phyloP scores from a whole-genome alignment of 192 early-diverging fungal species.

The Coemansia sp. region DNA sequence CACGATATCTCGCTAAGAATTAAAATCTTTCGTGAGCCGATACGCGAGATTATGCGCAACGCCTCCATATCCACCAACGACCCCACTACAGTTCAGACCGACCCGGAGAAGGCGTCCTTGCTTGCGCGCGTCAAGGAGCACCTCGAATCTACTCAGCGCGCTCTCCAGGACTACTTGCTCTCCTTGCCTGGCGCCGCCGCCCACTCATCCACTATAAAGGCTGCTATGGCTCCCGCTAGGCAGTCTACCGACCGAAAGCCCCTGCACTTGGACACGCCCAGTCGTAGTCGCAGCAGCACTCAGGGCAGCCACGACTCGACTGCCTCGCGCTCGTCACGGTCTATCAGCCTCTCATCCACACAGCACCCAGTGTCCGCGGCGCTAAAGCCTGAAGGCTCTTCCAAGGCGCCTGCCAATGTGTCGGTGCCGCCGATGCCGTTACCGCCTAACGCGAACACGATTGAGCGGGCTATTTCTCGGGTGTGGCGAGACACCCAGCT shows the following conservation, averaged over 20 bases:
- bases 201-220: neutral
- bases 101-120: neutral
- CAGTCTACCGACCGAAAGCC: neutral
- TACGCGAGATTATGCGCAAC: constrained; percentile 40
- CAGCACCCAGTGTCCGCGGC: neutral
- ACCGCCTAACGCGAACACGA: neutral
- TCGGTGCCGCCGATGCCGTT: neutral
- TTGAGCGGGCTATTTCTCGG: constrained; percentile 18
- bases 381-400: neutral
- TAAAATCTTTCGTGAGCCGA: constrained; percentile 37
- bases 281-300: constrained; percentile 35
- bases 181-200: constrained; percentile 21
- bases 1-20: constrained; percentile 37
- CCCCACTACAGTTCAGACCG: neutral
- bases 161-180: constrained; percentile 28
- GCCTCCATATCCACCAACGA: constrained; percentile 4
- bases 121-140: constrained; percentile 30
- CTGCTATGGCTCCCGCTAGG: constrained; percentile 1
- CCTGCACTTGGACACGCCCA: neutral
- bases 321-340: constrained; percentile 15
- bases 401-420: neutral
- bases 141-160: constrained; percentile 26
- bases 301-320: constrained; percentile 32
- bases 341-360: constrained; percentile 16
- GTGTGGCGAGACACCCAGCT: constrained; percentile 19